These are phyloP conservation scores for Albatrellus ellisii DNA, from an alignment of 768 basidiomycete species.

Conservation along the genomic window DNA sequence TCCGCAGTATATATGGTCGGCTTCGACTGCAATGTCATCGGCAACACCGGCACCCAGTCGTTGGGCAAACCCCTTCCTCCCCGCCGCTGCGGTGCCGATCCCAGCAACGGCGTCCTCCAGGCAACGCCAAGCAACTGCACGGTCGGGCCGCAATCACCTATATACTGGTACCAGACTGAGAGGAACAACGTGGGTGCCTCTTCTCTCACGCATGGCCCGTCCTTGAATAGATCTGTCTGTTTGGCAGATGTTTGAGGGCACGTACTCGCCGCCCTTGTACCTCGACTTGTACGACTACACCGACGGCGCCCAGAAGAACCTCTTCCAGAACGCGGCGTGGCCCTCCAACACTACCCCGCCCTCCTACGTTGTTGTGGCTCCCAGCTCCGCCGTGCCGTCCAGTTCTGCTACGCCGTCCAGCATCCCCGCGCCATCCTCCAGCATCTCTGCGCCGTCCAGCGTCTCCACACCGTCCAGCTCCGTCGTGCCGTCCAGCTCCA, in stretches of 20 bases:
- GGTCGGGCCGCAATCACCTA: conserved; percentile 54
- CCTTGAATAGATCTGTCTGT: not conserved
- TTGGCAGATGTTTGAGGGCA: conserved; percentile 43
- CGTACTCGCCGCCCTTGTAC: conserved; percentile 44
- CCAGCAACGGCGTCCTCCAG: conserved; percentile 27
- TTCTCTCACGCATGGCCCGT: not conserved
- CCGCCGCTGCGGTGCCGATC: conserved; percentile 55
- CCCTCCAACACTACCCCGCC: too few relatives aligned
- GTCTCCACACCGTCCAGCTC: not conserved
- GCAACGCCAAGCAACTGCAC: conserved; percentile 52
- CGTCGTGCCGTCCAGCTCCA: not conserved
- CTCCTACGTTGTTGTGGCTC: not conserved
- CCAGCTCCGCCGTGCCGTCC: not conserved
- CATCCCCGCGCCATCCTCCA: too few relatives aligned
- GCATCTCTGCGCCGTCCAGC: too few relatives aligned
- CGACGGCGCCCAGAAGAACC: conserved; percentile 56
- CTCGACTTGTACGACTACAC: conserved; percentile 49
- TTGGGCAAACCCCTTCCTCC: conserved; percentile 44
- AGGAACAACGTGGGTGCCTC: conserved; percentile 41
- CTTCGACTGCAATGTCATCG: conserved; percentile 52
- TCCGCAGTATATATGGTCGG: conserved; percentile 57
- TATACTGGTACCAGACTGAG: conserved; percentile 58
- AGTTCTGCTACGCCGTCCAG: too few relatives aligned
- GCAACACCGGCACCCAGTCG: conserved; percentile 34
- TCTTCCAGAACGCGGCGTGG: conserved; percentile 37